phyloP scores from a whole-genome alignment of 2,329 filamentous ascomycete genomes.

The Chaetomium sp. region DNA sequence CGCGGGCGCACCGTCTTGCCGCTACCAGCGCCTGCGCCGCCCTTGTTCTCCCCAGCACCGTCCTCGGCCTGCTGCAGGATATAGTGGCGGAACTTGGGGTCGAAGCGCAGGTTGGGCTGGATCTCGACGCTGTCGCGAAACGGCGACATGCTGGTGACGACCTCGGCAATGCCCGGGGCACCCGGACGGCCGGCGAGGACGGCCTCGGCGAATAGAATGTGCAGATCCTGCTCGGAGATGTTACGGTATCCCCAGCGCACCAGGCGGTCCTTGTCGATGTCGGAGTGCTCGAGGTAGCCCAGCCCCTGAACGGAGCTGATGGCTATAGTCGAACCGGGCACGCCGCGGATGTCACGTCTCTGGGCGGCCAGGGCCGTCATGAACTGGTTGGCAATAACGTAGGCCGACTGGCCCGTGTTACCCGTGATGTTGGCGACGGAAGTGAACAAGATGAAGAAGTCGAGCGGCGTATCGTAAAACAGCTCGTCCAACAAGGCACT shows the following conservation, averaged over 20 bases:
- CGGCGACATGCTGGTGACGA: conserved; percentile 5
- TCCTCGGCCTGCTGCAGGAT: neutral
- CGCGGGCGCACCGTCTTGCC: neutral
- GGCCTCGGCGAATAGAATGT: conserved; percentile 23
- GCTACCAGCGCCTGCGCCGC: too few relatives aligned
- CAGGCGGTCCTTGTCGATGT: neutral
- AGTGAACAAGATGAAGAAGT: conserved; percentile 39
- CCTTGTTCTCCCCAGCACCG: neutral
- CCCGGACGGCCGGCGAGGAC: conserved; percentile 18
- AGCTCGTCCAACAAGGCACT: conserved; percentile 35
- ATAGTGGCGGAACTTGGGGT: conserved; percentile 6
- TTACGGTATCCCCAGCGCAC: neutral
- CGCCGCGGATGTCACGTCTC: conserved; percentile 23
- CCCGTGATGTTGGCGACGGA: conserved; percentile 14
- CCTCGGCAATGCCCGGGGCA: neutral
- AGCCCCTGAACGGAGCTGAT: conserved; percentile 18
- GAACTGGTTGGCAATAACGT: conserved; percentile 38
- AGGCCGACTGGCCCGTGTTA: conserved; percentile 23
- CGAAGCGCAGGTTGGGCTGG: neutral
- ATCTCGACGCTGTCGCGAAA: neutral
- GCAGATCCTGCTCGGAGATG: conserved; percentile 23
- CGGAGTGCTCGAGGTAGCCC: conserved; percentile 7
- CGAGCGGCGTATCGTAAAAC: conserved; percentile 38
- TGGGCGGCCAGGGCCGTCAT: conserved; percentile 43
- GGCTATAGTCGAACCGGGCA: conserved; percentile 12